These are phyloP conservation scores for Paragyromitra xinjiangensis DNA, from an alignment of 495 filamentous ascomycete genomes.

Conservation along the genomic window DNA sequence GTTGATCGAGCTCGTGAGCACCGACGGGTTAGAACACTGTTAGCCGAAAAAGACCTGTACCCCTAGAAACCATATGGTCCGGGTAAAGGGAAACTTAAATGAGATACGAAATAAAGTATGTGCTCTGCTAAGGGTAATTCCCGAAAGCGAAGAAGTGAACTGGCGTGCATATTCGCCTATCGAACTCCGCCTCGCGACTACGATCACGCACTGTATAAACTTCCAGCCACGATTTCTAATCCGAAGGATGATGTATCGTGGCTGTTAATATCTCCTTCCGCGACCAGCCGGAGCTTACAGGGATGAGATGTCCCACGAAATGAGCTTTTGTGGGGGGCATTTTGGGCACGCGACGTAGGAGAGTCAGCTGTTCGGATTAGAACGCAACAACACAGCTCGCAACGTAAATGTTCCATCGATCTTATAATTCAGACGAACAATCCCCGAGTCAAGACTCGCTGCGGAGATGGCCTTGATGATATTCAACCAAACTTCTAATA, in stretches of 20 bases:
- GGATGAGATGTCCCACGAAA: neutral
- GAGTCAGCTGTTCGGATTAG: neutral
- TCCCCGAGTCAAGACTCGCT: neutral
- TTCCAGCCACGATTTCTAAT: slow-evolving; percentile 2
- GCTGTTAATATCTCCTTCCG: neutral
- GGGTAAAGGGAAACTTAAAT: slow-evolving; percentile 7
- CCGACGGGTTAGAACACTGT: neutral
- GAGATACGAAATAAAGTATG: neutral
- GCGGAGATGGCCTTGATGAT: no score
- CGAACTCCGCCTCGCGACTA: neutral
- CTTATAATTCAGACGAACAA: slow-evolving; percentile 22
- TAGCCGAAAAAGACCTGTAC: neutral
- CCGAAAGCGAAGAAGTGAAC: neutral
- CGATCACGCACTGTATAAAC: neutral
- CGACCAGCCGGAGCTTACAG: neutral
- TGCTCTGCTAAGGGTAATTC: neutral
- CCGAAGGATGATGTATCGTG: neutral
- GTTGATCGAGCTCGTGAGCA: neutral
- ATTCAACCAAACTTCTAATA: neutral
- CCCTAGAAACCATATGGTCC: neutral
- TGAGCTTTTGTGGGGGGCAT: neutral
- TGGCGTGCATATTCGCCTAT: slow-evolving; percentile 23
- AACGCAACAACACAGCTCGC: neutral
- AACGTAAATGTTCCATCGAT: slow-evolving; percentile 2
- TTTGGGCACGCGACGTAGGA: slow-evolving; percentile 19